Percentiles rank a stretch among this genome's conserved stretches.
These are phyloP conservation scores for Fonsecaea nubica DNA, from an alignment of 2,329 filamentous ascomycete genomes.

Conservation along the genomic window DNA sequence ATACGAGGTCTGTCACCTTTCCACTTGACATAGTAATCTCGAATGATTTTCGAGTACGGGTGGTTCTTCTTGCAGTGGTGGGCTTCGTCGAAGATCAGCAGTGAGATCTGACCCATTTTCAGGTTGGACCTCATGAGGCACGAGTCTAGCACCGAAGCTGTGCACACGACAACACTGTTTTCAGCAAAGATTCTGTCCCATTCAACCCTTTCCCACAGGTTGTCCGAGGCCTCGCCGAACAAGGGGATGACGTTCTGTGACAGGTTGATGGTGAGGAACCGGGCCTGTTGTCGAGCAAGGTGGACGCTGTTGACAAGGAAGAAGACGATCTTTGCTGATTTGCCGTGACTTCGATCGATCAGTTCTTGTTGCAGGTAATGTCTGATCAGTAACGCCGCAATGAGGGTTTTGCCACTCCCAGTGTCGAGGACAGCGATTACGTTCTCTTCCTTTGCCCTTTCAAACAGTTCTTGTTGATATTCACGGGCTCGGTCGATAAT, in stretches of 20 bases:
- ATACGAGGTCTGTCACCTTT: slow-evolving; percentile 70
- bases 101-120: slow-evolving; percentile 79
- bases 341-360: slow-evolving; percentile 67
- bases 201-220: slow-evolving; percentile 64
- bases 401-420: slow-evolving; percentile 95
- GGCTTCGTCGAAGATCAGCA: slow-evolving; percentile 94
- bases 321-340: slow-evolving; percentile 73
- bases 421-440: slow-evolving; percentile 75
- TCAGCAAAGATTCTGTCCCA: slow-evolving; percentile 66
- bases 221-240: slow-evolving; percentile 71
- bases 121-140: slow-evolving; percentile 81
- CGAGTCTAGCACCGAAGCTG: slow-evolving; percentile 81
- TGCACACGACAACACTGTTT: slow-evolving; percentile 89
- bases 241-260: slow-evolving; percentile 76
- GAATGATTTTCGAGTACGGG: slow-evolving; percentile 86
- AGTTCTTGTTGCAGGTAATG: slow-evolving; percentile 80
- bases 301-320: slow-evolving; percentile 79
- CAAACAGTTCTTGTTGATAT: slow-evolving; percentile 91
- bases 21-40: slow-evolving; percentile 73
- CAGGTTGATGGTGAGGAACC: slow-evolving; percentile 80
- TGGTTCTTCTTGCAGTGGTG: slow-evolving; percentile 96
- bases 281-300: slow-evolving; percentile 86
- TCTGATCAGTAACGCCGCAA: slow-evolving; percentile 82
- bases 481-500: slow-evolving; percentile 82
- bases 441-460: slow-evolving; percentile 82